A percentile compares a stretch with the other conserved stretches of the same genome.
phyloP scores from a whole-genome alignment of 2,329 filamentous ascomycete genomes.

The Cordyceps cicadae region DNA sequence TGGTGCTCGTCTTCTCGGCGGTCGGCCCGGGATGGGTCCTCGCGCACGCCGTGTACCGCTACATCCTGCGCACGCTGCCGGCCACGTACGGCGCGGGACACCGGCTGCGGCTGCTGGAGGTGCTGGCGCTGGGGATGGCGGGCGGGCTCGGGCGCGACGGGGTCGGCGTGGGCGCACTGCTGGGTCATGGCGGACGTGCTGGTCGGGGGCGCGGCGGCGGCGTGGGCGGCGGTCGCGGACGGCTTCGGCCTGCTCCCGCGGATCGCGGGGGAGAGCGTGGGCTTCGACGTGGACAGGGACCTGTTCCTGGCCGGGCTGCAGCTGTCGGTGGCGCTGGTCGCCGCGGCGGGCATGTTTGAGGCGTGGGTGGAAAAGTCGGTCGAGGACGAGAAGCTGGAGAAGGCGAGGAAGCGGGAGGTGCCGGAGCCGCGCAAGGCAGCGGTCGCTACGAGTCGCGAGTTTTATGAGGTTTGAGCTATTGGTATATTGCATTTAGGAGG shows the following conservation, averaged over 20 bases:
- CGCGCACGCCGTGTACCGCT: conserved; percentile 12
- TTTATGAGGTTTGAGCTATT: not conserved
- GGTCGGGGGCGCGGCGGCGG: conserved; percentile 9
- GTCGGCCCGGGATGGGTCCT: conserved; percentile 7
- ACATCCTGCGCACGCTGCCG: conserved; percentile 10
- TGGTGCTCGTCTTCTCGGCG: conserved; percentile 11
- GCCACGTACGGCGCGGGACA: conserved; percentile 3
- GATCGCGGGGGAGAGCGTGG: not conserved
- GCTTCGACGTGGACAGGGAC: not conserved
- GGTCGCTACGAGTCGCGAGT: not conserved
- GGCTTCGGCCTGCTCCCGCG: conserved; percentile 6
- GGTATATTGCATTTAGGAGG: not conserved
- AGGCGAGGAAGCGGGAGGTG: not conserved
- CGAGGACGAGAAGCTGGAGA: not conserved
- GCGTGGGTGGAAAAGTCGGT: not conserved
- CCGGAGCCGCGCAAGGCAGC: not conserved
- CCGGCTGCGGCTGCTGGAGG: conserved; percentile 8
- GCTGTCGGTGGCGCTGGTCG: conserved; percentile 1
- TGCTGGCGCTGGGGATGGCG: conserved; percentile 9
- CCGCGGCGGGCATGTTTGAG: conserved; percentile 2
- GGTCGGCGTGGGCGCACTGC: conserved; percentile 11
- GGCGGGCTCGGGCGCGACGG: not conserved
- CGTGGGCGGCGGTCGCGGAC: conserved; percentile 9
- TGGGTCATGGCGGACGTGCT: conserved; percentile 12
- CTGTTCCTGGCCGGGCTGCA: conserved; percentile 5